Evolutionary conservation across 2,329 filamentous ascomycete species (phyloP).

Genomic region (Mycocentrospora acerina): DNA sequence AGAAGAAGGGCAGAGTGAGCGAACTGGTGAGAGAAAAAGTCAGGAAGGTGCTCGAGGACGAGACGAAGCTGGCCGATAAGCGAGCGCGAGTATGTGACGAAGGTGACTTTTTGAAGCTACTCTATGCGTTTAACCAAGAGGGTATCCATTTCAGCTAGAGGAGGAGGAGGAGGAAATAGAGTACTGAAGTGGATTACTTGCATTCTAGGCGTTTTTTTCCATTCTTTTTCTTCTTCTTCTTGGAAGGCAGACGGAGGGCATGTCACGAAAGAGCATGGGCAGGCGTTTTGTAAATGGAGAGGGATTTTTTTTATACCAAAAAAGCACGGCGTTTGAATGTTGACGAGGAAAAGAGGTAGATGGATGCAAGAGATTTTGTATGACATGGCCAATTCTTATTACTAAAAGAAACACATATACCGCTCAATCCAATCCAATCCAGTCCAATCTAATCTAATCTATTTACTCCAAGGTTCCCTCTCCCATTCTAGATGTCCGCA

Average conservation of each 20-base stretch:
- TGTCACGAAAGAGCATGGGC: constrained; percentile 5
- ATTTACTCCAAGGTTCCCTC: no score
- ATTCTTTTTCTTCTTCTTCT: no score
- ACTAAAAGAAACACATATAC: background rate
- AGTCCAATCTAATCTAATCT: constrained; percentile 1
- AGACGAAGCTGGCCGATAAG: constrained; percentile 78
- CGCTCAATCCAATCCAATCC: background rate
- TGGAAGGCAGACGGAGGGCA: background rate
- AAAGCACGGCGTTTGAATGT: constrained; percentile 15
- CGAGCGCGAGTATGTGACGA: constrained; percentile 86
- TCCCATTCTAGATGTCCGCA: constrained; percentile 16
- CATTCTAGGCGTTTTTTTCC: no score
- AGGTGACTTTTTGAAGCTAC: constrained; percentile 81
- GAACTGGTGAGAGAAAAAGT: constrained; percentile 87
- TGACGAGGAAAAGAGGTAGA: background rate
- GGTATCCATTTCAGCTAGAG: constrained; percentile 82
- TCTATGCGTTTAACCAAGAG: constrained; percentile 85
- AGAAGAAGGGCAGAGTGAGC: constrained; percentile 71
- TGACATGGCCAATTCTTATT: background rate
- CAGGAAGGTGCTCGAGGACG: constrained; percentile 76
- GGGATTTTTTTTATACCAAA: no score
- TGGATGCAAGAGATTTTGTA: background rate
- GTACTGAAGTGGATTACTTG: no score
- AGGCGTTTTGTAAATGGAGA: no score
- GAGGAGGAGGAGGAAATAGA: no score